Evolutionary conservation across 2,329 filamentous ascomycete species (phyloP).

Genomic region (Aureobasidium vineae): DNA sequence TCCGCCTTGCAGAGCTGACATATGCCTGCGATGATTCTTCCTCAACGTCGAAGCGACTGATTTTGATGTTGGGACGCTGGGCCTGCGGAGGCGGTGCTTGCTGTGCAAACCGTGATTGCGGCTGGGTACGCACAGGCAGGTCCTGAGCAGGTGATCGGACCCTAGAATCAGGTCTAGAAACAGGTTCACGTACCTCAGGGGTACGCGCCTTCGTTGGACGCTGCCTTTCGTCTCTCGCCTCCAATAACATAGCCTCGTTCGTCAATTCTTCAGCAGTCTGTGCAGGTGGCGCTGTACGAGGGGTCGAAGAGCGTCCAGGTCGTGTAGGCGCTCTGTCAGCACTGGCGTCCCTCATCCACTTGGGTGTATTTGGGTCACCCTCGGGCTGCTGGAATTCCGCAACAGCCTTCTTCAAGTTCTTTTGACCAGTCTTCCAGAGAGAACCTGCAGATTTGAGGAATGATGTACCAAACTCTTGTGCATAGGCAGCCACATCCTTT

Average conservation of each 20-base stretch:
- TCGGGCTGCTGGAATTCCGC: conserved; percentile 74
- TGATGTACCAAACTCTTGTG: conserved; percentile 76
- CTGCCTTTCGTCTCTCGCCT: conserved; percentile 55
- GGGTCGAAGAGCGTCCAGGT: conserved; percentile 20
- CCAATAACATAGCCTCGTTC: conserved; percentile 71
- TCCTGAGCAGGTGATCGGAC: conserved; percentile 37
- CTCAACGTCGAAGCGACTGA: conserved; percentile 72
- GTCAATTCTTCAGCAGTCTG: conserved; percentile 40
- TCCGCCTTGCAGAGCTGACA: conserved; percentile 79
- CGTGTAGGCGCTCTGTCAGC: conserved; percentile 29
- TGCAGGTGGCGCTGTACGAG: conserved; percentile 28
- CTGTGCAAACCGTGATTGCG: conserved; percentile 43
- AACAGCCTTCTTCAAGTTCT: conserved; percentile 88
- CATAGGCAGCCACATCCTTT: conserved; percentile 74
- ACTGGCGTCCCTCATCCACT: conserved; percentile 83
- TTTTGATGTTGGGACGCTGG: conserved; percentile 52
- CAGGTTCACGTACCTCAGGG: conserved; percentile 14
- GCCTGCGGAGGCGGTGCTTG: conserved; percentile 38
- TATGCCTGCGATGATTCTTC: conserved; percentile 81
- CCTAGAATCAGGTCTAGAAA: conserved; percentile 27
- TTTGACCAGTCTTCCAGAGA: conserved; percentile 91
- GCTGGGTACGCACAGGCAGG: conserved; percentile 40
- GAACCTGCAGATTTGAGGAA: conserved; percentile 93
- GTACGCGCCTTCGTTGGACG: conserved; percentile 49
- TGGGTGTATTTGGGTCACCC: conserved; percentile 77